phyloP scores from a whole-genome alignment of 495 filamentous ascomycete genomes.

The Niebla homalea region DNA sequence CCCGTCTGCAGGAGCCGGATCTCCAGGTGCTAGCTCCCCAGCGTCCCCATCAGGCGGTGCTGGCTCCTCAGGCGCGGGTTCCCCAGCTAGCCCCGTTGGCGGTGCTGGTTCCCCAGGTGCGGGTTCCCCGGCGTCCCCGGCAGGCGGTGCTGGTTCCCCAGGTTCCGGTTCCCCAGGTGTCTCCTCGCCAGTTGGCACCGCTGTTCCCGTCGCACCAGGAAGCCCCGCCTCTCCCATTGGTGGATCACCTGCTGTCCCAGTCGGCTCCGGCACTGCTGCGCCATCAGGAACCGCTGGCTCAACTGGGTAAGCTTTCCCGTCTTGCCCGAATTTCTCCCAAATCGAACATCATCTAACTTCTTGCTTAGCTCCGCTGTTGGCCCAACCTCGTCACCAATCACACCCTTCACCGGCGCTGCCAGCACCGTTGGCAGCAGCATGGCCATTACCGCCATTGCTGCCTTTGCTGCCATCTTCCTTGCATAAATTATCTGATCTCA shows the following conservation, averaged over 20 bases:
- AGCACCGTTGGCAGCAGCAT: slow-evolving; percentile 35
- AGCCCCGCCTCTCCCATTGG: slow-evolving; percentile 3
- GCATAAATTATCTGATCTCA: slow-evolving; percentile 27
- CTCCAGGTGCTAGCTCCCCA: slow-evolving; percentile 11
- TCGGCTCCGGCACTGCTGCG: slow-evolving; percentile 1
- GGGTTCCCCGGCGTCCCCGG: neutral
- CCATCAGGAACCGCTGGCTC: slow-evolving; percentile 1
- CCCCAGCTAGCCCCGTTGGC: slow-evolving; percentile 14
- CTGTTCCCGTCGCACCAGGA: slow-evolving; percentile 17
- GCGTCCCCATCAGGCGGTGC: slow-evolving; percentile 15
- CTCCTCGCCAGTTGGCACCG: slow-evolving; percentile 8
- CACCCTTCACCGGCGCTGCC: slow-evolving; percentile 36
- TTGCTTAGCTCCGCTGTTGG: slow-evolving; percentile 11
- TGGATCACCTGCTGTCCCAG: neutral
- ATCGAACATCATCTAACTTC: neutral
- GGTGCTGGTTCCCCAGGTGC: slow-evolving; percentile 5
- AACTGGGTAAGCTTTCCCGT: slow-evolving; percentile 16
- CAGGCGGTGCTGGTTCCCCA: slow-evolving; percentile 1
- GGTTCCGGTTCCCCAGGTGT: slow-evolving; percentile 12
- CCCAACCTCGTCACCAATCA: slow-evolving; percentile 17
- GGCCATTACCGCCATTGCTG: slow-evolving; percentile 35
- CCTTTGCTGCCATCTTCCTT: slow-evolving; percentile 39
- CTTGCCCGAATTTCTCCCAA: neutral
- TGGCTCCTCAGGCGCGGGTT: slow-evolving; percentile 11
- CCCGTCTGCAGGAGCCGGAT: slow-evolving; percentile 1